Evolutionary conservation across 2,329 filamentous ascomycete species (phyloP).

Genomic region (Leptographium flavum): DNA sequence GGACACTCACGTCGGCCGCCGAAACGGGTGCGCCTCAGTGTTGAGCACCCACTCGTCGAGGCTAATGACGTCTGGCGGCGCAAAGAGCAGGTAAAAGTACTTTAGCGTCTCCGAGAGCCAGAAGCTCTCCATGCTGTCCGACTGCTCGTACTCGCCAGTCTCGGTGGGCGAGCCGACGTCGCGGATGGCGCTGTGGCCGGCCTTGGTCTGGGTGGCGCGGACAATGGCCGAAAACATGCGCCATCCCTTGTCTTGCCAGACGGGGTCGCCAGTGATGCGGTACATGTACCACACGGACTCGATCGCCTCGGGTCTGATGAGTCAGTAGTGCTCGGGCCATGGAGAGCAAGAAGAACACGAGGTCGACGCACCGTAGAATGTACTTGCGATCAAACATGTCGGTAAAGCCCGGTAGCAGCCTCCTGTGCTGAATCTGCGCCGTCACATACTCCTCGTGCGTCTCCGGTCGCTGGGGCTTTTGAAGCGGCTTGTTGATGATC

Average conservation of each 20-base stretch:
- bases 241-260: slow-evolving; percentile 74
- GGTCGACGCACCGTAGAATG: slow-evolving; percentile 41
- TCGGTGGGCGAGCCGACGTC: slow-evolving; percentile 48
- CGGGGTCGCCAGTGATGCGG: slow-evolving; percentile 66
- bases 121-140: slow-evolving; percentile 71
- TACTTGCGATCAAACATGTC: slow-evolving; percentile 33
- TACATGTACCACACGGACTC: slow-evolving; percentile 85
- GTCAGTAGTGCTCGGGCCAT: not conserved
- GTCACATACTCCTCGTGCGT: slow-evolving; percentile 41
- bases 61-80: slow-evolving; percentile 48
- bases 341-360: not conserved
- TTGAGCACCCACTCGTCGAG: slow-evolving; percentile 56
- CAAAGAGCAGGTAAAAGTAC: slow-evolving; percentile 79
- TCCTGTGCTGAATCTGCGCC: slow-evolving; percentile 26
- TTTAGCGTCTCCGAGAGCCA: slow-evolving; percentile 87
- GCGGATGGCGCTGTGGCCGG: slow-evolving; percentile 55
- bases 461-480: slow-evolving; percentile 25
- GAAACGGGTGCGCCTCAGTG: slow-evolving; percentile 47
- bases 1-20: slow-evolving; percentile 20
- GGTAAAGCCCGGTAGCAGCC: slow-evolving; percentile 36
- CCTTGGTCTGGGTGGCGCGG: slow-evolving; percentile 47
- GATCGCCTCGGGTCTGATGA: slow-evolving; percentile 63
- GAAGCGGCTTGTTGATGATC: not conserved
- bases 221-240: slow-evolving; percentile 66
- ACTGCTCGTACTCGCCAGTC: slow-evolving; percentile 20